These are phyloP conservation scores for Daedaleopsis nitida DNA, from an alignment of 768 basidiomycete species.

Conservation along the genomic window DNA sequence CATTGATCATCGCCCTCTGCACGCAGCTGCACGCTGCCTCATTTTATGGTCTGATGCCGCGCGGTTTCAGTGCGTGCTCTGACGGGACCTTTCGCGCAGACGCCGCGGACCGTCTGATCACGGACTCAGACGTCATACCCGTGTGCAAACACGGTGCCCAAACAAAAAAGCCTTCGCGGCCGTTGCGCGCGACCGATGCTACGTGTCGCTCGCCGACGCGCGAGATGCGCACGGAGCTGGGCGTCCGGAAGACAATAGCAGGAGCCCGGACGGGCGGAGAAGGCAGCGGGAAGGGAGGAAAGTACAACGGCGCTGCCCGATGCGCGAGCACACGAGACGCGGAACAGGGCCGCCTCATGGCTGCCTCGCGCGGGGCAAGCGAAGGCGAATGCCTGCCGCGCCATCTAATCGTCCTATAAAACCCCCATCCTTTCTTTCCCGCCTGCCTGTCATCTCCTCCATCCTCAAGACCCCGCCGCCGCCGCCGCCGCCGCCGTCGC, in stretches of 20 bases:
- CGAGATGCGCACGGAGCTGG: neutral
- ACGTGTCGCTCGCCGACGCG: neutral
- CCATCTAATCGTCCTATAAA: conserved; percentile 52
- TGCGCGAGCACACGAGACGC: conserved; percentile 10
- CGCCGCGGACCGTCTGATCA: neutral
- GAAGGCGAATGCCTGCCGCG: conserved; percentile 29
- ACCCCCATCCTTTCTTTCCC: conserved; percentile 27
- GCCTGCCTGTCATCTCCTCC: conserved; percentile 30
- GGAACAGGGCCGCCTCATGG: conserved; percentile 28
- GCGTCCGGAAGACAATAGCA: neutral
- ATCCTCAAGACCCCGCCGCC: conserved; percentile 25
- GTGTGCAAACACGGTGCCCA: conserved; percentile 1
- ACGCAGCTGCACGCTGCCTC: conserved; percentile 10
- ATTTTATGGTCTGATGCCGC: conserved; percentile 24
- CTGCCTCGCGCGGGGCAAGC: conserved; percentile 51
- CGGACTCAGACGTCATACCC: neutral
- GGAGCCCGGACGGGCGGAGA: neutral
- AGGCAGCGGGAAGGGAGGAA: neutral
- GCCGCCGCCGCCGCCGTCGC: conserved; percentile 21
- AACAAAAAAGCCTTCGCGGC: neutral
- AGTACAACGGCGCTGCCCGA: neutral
- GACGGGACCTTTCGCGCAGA: conserved; percentile 11
- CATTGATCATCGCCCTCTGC: conserved; percentile 9
- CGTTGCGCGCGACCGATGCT: neutral
- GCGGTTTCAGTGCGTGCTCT: conserved; percentile 24